Evolutionary conservation across 441 rosid species (phyloP).

Genomic region (Euphorbia celastroides): DNA sequence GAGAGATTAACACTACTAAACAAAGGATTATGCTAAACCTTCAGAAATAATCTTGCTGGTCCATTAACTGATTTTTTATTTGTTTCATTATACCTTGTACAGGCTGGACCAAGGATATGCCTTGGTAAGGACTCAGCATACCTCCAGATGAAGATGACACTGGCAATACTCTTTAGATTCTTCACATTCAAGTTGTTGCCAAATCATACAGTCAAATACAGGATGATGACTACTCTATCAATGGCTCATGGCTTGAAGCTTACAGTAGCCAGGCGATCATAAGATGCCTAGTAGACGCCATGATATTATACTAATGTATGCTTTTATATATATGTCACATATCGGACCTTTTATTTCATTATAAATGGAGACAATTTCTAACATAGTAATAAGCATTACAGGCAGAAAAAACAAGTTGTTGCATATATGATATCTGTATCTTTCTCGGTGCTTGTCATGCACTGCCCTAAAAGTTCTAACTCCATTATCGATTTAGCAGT

Average conservation of each 20-base stretch:
- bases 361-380: background rate
- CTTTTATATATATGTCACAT: background rate
- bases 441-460: background rate
- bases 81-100: slow-evolving; percentile 5
- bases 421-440: background rate
- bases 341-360: background rate
- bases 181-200: slow-evolving; percentile 67
- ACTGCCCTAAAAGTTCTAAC: too few species aligned
- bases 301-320: background rate
- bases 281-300: slow-evolving; percentile 14
- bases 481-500: too few species aligned
- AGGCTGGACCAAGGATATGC: slow-evolving; percentile 96
- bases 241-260: slow-evolving; percentile 85
- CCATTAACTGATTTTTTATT: background rate
- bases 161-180: slow-evolving; percentile 75
- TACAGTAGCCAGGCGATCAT: slow-evolving; percentile 43
- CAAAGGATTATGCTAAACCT: background rate
- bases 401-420: background rate
- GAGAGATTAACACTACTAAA: slow-evolving; percentile 3
- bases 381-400: slow-evolving; percentile 7
- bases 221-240: slow-evolving; percentile 92
- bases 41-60: background rate
- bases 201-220: slow-evolving; percentile 77
- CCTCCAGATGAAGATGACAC: slow-evolving; percentile 97
- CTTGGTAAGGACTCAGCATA: slow-evolving; percentile 97